Percentiles rank a stretch among this genome's conserved stretches.
These are phyloP conservation scores for Niebla homalea DNA, from an alignment of 495 filamentous ascomycete species.

Conservation along the genomic window DNA sequence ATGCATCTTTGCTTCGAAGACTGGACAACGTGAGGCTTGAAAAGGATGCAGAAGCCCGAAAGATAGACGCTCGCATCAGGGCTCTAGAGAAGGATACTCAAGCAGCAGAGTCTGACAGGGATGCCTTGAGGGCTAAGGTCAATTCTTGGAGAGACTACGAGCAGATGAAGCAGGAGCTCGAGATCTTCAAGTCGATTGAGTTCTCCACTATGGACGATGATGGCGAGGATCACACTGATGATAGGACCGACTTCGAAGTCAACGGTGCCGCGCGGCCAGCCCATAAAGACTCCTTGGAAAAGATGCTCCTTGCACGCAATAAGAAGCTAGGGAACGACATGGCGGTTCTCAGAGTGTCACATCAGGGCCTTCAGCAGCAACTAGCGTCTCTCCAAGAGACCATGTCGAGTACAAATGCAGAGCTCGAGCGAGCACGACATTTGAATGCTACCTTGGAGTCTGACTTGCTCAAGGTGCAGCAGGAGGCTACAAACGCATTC, in stretches of 20 bases:
- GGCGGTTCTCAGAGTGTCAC: slow-evolving; percentile 82
- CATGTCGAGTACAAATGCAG: slow-evolving; percentile 67
- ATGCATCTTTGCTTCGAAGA: slow-evolving; percentile 75
- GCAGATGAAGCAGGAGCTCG: slow-evolving; percentile 86
- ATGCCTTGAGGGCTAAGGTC: slow-evolving; percentile 61
- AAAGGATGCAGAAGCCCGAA: slow-evolving; percentile 60
- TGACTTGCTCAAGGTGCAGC: slow-evolving; percentile 76
- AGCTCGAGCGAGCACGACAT: slow-evolving; percentile 72
- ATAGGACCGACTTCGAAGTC: slow-evolving; percentile 8
- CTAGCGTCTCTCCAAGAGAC: slow-evolving; percentile 72
- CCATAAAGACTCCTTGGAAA: slow-evolving; percentile 75
- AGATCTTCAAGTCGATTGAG: slow-evolving; percentile 95
- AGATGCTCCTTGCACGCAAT: slow-evolving; percentile 81
- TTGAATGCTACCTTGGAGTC: slow-evolving; percentile 84
- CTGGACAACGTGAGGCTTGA: slow-evolving; percentile 72
- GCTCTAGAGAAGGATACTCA: slow-evolving; percentile 59
- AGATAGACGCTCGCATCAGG: slow-evolving; percentile 34
- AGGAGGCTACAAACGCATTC: slow-evolving; percentile 69
- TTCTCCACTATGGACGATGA: slow-evolving; percentile 86
- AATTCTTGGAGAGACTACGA: slow-evolving; percentile 90
- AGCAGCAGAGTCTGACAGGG: slow-evolving; percentile 53
- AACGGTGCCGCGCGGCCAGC: slow-evolving; percentile 40
- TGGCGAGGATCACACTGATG: slow-evolving; percentile 29
- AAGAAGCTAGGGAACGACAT: slow-evolving; percentile 92
- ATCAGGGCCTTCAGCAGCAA: slow-evolving; percentile 75